These are phyloP conservation scores for Aschersonia sp. DNA, from an alignment of 2,329 filamentous ascomycete species.

Conservation along the genomic window DNA sequence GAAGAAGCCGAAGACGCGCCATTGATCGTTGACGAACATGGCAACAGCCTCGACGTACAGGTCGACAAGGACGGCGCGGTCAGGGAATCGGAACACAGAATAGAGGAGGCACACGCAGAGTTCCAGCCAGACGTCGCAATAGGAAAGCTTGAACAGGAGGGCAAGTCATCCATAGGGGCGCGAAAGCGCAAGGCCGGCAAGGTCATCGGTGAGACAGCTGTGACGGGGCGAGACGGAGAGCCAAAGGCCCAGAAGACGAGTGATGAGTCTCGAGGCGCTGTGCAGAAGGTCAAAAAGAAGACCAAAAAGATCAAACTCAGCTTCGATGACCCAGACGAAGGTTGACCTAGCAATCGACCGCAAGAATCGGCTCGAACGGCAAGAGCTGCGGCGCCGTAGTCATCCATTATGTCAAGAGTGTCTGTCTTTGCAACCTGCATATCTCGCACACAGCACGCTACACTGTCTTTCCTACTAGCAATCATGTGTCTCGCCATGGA, in stretches of 20 bases:
- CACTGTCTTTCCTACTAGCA: too few relatives aligned
- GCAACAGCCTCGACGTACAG: conserved; percentile 43
- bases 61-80: conserved; percentile 26
- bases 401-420: too few relatives aligned
- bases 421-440: too few relatives aligned
- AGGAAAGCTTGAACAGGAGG: conserved; percentile 10
- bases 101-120: conserved; percentile 8
- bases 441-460: too few relatives aligned
- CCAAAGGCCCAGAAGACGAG: conserved; percentile 5
- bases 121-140: conserved; percentile 18
- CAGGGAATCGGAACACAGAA: conserved; percentile 14
- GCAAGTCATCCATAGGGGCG: conserved; percentile 16
- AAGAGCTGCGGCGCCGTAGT: too few relatives aligned
- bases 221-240: conserved; percentile 2
- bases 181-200: conserved; percentile 39
- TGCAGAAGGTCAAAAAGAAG: conserved; percentile 32
- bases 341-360: conserved; percentile 10
- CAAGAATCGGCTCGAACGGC: background rate
- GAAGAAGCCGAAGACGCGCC: conserved; percentile 67
- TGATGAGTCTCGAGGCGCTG: conserved; percentile 7
- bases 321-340: conserved; percentile 45
- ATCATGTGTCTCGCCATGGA: too few relatives aligned
- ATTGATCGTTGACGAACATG: conserved; percentile 59
- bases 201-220: conserved; percentile 15
- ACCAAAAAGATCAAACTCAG: conserved; percentile 54